phyloP scores from a whole-genome alignment of 352 stramenopile genomes.

The Globisporangium spinosum region DNA sequence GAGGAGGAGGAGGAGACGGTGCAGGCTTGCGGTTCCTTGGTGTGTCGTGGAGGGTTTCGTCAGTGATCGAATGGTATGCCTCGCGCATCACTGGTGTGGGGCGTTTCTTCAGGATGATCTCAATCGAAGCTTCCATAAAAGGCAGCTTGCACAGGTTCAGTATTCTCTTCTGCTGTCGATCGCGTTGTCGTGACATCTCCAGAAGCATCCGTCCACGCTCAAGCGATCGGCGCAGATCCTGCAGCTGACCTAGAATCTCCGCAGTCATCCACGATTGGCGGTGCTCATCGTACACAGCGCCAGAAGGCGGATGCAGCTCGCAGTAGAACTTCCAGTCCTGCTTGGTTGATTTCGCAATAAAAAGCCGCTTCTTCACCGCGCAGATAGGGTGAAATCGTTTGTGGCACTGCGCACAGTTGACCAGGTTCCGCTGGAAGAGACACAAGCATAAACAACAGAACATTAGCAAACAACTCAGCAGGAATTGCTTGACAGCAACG shows the following conservation, averaged over 20 bases:
- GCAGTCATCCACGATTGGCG: slow-evolving; percentile 76
- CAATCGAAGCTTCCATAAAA: slow-evolving; percentile 62
- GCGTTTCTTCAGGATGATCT: slow-evolving; percentile 76
- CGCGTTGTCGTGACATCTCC: slow-evolving; percentile 80
- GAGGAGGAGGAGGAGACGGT: slow-evolving; percentile 17
- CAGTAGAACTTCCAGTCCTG: slow-evolving; percentile 81
- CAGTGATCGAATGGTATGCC: slow-evolving; percentile 57
- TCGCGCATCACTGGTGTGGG: slow-evolving; percentile 68
- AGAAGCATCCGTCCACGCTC: slow-evolving; percentile 83
- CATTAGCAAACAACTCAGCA: neutral
- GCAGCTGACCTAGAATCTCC: slow-evolving; percentile 68
- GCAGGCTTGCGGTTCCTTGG: slow-evolving; percentile 29
- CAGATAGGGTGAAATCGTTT: slow-evolving; percentile 78
- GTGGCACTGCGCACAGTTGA: slow-evolving; percentile 48
- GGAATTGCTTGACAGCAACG: neutral
- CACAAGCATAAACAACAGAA: slow-evolving; percentile 10
- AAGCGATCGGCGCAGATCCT: slow-evolving; percentile 69
- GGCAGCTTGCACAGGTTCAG: slow-evolving; percentile 56
- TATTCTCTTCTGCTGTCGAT: slow-evolving; percentile 81
- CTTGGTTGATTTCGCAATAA: slow-evolving; percentile 52
- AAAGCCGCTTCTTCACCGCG: slow-evolving; percentile 61
- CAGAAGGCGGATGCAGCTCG: slow-evolving; percentile 49
- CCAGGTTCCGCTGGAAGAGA: slow-evolving; percentile 38
- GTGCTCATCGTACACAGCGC: slow-evolving; percentile 66
- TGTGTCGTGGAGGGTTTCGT: slow-evolving; percentile 48